Conservation (phyloP, 2,329 filamentous ascomycete genomes). For the Reticulascus tulasneorum region DNA sequence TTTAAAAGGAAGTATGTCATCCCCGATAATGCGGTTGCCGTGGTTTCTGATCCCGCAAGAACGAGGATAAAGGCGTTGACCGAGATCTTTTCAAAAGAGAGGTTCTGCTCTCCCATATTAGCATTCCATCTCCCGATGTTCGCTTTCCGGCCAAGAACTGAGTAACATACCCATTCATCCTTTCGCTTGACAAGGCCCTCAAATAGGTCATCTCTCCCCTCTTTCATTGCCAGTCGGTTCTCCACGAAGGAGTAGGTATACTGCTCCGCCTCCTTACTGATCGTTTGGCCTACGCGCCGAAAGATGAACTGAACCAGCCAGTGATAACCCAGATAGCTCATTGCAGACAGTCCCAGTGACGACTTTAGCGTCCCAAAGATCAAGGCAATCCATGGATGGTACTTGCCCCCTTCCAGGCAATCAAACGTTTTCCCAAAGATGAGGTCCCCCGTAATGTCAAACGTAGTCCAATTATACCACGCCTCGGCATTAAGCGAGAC, state of each 20-base stretch:
- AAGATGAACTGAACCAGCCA: too few relatives aligned
- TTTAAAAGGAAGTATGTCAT: constrained; percentile 33
- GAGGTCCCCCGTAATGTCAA: constrained; percentile 26
- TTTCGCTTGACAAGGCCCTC: constrained; percentile 13
- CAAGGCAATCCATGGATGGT: constrained; percentile 22
- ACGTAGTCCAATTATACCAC: constrained; percentile 19
- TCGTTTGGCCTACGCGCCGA: too few relatives aligned
- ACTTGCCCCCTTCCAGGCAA: constrained; percentile 17
- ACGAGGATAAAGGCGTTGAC: constrained; percentile 18
- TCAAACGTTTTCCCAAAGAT: constrained; percentile 24
- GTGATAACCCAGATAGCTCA: too few relatives aligned
- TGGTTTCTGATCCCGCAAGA: constrained; percentile 40
- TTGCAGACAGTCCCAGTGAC: too few relatives aligned
- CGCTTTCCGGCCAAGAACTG: not conserved
- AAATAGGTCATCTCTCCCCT: constrained; percentile 10
- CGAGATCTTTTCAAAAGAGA: constrained; percentile 8
- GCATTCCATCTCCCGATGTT: constrained; percentile 10
- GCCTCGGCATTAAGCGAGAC: constrained; percentile 5
- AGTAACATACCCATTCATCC: constrained; percentile 9
- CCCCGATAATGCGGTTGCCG: constrained; percentile 37
- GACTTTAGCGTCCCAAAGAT: constrained; percentile 17
- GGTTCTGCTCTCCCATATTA: constrained; percentile 14
- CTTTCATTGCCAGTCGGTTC: not conserved
- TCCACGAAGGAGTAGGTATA: too few relatives aligned
- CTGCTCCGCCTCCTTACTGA: too few relatives aligned